These are phyloP conservation scores for Diaporthe citrichinensis DNA, from an alignment of 2,329 filamentous ascomycete genomes.

Conservation along the genomic window DNA sequence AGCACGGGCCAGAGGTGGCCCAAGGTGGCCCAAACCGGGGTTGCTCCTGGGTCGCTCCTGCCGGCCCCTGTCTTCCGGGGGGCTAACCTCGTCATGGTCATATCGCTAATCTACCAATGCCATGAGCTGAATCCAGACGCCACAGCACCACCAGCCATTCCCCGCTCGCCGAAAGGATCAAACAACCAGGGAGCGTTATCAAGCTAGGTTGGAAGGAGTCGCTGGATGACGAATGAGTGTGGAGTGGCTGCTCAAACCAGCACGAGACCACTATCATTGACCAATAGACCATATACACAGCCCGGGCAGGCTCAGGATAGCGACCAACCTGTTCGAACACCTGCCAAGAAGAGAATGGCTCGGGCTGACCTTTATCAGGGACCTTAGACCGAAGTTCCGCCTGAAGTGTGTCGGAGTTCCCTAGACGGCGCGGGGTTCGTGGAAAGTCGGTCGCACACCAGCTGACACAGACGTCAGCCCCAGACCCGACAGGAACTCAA, in stretches of 20 bases:
- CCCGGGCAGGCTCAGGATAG: not conserved
- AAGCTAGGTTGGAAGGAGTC: slow-evolving; percentile 22
- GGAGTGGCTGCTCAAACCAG: not conserved
- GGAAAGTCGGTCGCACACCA: not conserved
- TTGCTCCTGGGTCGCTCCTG: not conserved
- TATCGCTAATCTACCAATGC: slow-evolving; percentile 23
- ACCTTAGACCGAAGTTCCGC: not conserved
- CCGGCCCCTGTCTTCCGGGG: not conserved
- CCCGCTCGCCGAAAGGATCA: slow-evolving; percentile 20
- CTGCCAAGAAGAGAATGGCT: slow-evolving; percentile 30
- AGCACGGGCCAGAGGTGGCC: not conserved
- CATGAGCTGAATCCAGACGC: not conserved
- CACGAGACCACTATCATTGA: slow-evolving; percentile 6
- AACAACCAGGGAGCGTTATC: not conserved
- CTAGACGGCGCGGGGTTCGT: slow-evolving; percentile 4
- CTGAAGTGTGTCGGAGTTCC: not conserved
- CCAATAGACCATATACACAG: not conserved
- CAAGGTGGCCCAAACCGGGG: not conserved
- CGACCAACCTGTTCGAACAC: slow-evolving; percentile 11
- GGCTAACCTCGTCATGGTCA: not conserved
- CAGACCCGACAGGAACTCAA: not conserved
- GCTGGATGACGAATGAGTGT: slow-evolving; percentile 12
- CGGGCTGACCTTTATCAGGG: slow-evolving; percentile 26
- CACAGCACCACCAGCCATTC: not conserved
- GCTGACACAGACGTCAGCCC: not conserved